These are phyloP conservation scores for Pythium vanterpoolii DNA, from an alignment of 352 stramenopile species.

Conservation along the genomic window DNA sequence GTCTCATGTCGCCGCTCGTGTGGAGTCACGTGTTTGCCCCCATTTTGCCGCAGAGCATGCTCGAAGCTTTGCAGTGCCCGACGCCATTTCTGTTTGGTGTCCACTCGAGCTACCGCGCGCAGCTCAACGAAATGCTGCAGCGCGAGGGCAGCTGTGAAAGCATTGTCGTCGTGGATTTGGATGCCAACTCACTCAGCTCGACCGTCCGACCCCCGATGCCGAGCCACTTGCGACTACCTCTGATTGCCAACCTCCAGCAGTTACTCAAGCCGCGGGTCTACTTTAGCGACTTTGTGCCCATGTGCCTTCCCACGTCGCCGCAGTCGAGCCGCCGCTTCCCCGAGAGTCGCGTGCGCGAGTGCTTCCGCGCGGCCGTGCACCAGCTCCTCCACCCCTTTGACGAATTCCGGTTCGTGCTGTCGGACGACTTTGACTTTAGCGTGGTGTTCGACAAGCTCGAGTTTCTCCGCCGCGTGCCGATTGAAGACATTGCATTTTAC, in stretches of 20 bases:
- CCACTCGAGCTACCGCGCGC: constrained; percentile 61
- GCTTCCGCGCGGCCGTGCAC: constrained; percentile 49
- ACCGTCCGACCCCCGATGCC: constrained; percentile 42
- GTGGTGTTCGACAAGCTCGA: constrained; percentile 81
- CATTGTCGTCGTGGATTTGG: constrained; percentile 73
- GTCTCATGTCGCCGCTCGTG: constrained; percentile 67
- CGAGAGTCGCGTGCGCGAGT: constrained; percentile 52
- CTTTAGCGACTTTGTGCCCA: constrained; percentile 75
- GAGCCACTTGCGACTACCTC: constrained; percentile 34
- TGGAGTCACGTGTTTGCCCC: constrained; percentile 88
- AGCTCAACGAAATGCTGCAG: constrained; percentile 71
- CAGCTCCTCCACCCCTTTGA: constrained; percentile 57
- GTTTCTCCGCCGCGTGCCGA: constrained; percentile 53
- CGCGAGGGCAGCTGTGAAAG: constrained; percentile 69
- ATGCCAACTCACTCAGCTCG: constrained; percentile 54
- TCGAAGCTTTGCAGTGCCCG: constrained; percentile 80
- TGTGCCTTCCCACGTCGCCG: constrained; percentile 36
- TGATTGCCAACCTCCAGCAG: constrained; percentile 50
- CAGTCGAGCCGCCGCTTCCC: constrained; percentile 40
- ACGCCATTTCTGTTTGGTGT: constrained; percentile 87
- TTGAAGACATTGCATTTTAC: constrained; percentile 65
- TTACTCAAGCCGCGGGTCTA: constrained; percentile 71
- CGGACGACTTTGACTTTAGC: constrained; percentile 84
- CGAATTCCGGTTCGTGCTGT: constrained; percentile 82
- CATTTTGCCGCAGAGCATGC: constrained; percentile 76